phyloP scores from a whole-genome alignment of 306 rosid species.

The Castanea crenata region DNA sequence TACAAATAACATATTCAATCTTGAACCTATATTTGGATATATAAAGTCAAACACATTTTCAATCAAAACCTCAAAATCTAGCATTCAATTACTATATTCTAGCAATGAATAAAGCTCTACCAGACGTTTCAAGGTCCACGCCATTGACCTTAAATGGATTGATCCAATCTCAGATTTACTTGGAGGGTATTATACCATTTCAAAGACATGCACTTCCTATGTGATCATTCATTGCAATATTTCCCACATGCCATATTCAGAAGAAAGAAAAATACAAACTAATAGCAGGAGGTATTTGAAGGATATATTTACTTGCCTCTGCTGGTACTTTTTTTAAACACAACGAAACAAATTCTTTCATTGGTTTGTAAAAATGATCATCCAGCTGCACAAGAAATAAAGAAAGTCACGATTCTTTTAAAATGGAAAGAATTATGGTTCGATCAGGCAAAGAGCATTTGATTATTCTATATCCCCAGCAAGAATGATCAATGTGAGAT shows the following conservation, averaged over 20 bases:
- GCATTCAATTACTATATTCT: too few species aligned
- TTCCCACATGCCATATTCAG: background rate
- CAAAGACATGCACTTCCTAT: background rate
- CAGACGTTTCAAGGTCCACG: background rate
- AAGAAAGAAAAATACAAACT: constrained; percentile 15
- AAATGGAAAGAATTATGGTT: constrained; percentile 8
- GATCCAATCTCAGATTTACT: background rate
- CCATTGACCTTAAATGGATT: background rate
- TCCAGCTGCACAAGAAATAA: constrained; percentile 69
- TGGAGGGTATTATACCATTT: background rate
- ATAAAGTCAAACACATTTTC: too few species aligned
- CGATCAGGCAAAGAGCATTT: constrained; percentile 11
- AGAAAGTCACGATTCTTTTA: constrained; percentile 21
- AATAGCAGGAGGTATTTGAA: background rate
- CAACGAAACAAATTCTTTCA: constrained; percentile 90
- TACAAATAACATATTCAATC: background rate
- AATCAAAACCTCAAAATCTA: too few species aligned
- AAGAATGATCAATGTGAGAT: background rate
- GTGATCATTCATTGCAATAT: background rate
- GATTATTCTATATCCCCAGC: constrained; percentile 6
- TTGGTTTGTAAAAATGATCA: constrained; percentile 94
- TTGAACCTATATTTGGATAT: too few species aligned
- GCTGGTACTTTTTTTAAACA: constrained; percentile 95
- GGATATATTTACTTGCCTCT: constrained; percentile 59
- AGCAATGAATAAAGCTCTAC: background rate